Evolutionary conservation across 1,284 basidiomycete genomes (phyloP).

Genomic region (Tilletia horrida): DNA sequence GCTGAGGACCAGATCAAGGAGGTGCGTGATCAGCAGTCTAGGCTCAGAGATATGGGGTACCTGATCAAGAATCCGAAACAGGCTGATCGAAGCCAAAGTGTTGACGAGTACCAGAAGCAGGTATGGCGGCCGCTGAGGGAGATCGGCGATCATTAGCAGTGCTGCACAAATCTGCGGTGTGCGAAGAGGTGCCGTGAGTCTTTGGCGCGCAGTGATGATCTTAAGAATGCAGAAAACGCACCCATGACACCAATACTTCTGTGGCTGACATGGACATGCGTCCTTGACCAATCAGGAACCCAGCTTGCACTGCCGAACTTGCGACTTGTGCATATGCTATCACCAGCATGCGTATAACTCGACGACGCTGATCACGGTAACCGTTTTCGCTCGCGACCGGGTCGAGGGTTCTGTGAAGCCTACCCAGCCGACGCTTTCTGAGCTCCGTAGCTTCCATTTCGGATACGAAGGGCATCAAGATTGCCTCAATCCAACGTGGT

Average conservation of each 20-base stretch:
- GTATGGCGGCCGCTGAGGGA: conserved; percentile 27
- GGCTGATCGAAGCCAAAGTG: not conserved
- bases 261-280: not conserved
- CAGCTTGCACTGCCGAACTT: conserved; percentile 13
- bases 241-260: not conserved
- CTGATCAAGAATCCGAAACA: conserved; percentile 16
- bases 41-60: not conserved
- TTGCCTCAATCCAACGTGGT: not conserved
- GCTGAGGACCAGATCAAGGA: conserved; percentile 22
- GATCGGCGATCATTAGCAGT: conserved; percentile 21
- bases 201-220: conserved; percentile 21
- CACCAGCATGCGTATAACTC: conserved; percentile 23
- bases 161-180: no score
- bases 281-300: not conserved
- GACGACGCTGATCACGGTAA: conserved; percentile 22
- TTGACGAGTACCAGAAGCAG: conserved; percentile 22
- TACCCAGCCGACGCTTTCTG: conserved; percentile 19
- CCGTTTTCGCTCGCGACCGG: not conserved
- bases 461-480: conserved; percentile 30
- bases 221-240: conserved; percentile 3
- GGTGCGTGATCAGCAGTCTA: not conserved
- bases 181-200: no score
- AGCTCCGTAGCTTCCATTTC: conserved; percentile 22
- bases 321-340: conserved; percentile 22
- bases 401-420: not conserved